These are phyloP conservation scores for Monosporascus ibericus DNA, from an alignment of 2,329 filamentous ascomycete genomes.

Conservation along the genomic window DNA sequence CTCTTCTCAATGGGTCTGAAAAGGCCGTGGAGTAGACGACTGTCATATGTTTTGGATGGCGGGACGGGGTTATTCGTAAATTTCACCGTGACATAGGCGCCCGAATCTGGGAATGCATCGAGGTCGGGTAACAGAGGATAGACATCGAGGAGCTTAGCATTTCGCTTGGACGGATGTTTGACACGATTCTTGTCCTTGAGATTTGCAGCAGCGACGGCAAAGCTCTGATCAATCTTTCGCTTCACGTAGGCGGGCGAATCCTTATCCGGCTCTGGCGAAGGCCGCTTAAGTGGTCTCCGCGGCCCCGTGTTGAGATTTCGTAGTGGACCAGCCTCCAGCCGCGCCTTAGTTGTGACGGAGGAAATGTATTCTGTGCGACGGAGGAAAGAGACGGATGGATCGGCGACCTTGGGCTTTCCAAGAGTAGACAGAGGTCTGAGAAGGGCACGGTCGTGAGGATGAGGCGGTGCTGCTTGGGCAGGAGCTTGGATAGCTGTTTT, in stretches of 20 bases:
- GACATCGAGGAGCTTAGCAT: slow-evolving; percentile 53
- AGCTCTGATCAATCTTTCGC: slow-evolving; percentile 60
- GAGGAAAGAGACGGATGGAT: slow-evolving; percentile 83
- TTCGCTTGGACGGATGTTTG: slow-evolving; percentile 53
- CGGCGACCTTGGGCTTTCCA: slow-evolving; percentile 72
- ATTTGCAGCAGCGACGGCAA: slow-evolving; percentile 47
- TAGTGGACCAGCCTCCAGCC: slow-evolving; percentile 46
- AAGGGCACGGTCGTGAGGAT: slow-evolving; percentile 78
- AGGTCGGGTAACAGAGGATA: slow-evolving; percentile 59
- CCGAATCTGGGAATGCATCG: slow-evolving; percentile 63
- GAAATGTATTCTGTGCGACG: slow-evolving; percentile 95
- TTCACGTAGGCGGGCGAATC: slow-evolving; percentile 61
- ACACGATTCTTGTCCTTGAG: slow-evolving; percentile 48
- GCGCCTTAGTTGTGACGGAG: slow-evolving; percentile 43
- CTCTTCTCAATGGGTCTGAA: slow-evolving; percentile 54
- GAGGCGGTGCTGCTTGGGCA: slow-evolving; percentile 62
- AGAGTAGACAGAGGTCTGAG: slow-evolving; percentile 78
- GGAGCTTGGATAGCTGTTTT: slow-evolving; percentile 72
- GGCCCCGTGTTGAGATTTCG: slow-evolving; percentile 40
- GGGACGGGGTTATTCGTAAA: slow-evolving; percentile 60
- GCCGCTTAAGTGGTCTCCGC: slow-evolving; percentile 39
- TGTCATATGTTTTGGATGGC: slow-evolving; percentile 47
- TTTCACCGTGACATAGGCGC: slow-evolving; percentile 64
- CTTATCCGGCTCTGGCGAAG: slow-evolving; percentile 52
- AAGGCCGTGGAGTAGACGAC: slow-evolving; percentile 54